Percentiles rank a stretch among this genome's conserved stretches.
These are phyloP conservation scores for Dryadomyces sulphureus DNA, from an alignment of 2,329 filamentous ascomycete genomes.

Conservation along the genomic window DNA sequence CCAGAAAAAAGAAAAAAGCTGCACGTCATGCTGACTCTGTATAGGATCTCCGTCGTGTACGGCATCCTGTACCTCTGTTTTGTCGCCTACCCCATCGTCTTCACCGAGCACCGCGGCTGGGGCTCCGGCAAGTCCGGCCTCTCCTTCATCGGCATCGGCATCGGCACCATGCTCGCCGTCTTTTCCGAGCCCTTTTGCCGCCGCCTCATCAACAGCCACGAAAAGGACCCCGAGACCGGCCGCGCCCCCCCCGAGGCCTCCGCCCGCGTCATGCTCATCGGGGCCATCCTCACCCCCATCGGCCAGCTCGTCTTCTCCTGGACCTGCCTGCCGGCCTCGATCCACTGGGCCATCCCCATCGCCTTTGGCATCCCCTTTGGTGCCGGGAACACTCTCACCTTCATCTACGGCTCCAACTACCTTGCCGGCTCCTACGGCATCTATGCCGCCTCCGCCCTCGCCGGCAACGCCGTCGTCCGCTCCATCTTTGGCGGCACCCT, in stretches of 20 bases:
- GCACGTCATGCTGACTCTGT: background rate
- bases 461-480: conserved; percentile 58
- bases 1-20: background rate
- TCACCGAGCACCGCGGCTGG: conserved; percentile 63
- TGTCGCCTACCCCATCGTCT: conserved; percentile 79
- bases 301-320: conserved; percentile 81
- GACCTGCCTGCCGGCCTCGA: conserved; percentile 63
- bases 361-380: conserved; percentile 65
- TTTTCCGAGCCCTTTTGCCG: conserved; percentile 57
- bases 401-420: conserved; percentile 69
- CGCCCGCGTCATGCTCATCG: conserved; percentile 66
- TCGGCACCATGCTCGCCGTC: conserved; percentile 48
- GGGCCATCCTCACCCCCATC: conserved; percentile 55
- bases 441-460: conserved; percentile 62
- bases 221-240: conserved; percentile 60
- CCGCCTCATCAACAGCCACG: conserved; percentile 61
- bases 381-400: conserved; percentile 56
- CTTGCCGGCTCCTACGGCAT: conserved; percentile 61
- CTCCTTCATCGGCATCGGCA: conserved; percentile 58
- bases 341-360: conserved; percentile 68
- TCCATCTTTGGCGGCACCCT: conserved; percentile 54
- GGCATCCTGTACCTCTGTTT: conserved; percentile 77
- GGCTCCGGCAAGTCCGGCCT: conserved; percentile 57
- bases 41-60: conserved; percentile 67
- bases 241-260: conserved; percentile 64